Evolutionary conservation across 768 basidiomycete species (phyloP), one percentile per base, ranked within the genome.

Genomic region (Dacryopinax spathularia): DNA sequence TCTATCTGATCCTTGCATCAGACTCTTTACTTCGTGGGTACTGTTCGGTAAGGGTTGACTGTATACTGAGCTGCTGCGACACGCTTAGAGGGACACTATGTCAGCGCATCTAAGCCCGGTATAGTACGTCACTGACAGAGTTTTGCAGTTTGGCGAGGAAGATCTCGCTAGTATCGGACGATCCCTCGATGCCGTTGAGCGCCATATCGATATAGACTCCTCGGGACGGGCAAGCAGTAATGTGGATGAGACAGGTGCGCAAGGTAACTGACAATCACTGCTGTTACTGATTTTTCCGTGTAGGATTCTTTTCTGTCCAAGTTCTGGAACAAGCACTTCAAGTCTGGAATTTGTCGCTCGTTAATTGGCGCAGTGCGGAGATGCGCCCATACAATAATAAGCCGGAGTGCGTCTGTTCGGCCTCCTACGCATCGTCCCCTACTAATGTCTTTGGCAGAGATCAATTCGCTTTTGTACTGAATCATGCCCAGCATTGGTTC

Each of bases 301-400:
- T 67, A 91, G 89, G 90, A 1, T 96, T 91, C 73, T 96, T 96
- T 75, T 94, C 92, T 1, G 81, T 95, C 0, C 91, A 92, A 66
- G 93, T 95, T 1, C 72, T 95, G 18, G 89, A 92, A 68, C 81
- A 85, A 63, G 93, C 93, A 1, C 74, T 96, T 59, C 80, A 84
- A 69, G 85, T 92, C 13, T 94, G 87, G 88, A 87, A 87, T 18
- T 74, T 94, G 63, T 86, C 81, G 89, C 84, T 95, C 44, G 79
- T 86, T 12, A 81, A 87, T 64, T 96, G 92, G 92, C 81, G 89
- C 61, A 84, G 87, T 66, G 88, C 89, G 73, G 82, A 79, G 36
- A 89, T 94, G 88, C 80, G 82, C 10, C 78, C 82, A 4, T 86
- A 85, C 73, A 89, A 92, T 62, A 77, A 83, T 67, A 76, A 76